Base-by-base conservation (phyloP, 164 flowering plant genomes). In the Annona squamosa region DNA sequence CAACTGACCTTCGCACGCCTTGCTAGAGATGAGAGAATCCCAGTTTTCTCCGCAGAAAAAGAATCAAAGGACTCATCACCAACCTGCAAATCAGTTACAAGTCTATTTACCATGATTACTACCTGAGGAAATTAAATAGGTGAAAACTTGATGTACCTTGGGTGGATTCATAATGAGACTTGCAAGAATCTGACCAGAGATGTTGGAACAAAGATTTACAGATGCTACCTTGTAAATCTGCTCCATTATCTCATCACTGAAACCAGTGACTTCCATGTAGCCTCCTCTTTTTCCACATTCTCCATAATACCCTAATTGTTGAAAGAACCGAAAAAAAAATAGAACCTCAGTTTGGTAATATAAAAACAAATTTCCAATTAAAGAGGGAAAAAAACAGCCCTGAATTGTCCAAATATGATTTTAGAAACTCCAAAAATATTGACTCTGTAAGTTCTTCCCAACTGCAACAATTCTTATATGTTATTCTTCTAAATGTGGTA, bases 281-380 rank as follows among this genome's bases (percentile, higher is more conserved):
- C 99, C 99, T 81, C 99, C 99, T 86, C 99, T 80, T 80, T 93
- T 96, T 70, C 99, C 98, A 80, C 99, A 96, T 74, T 96, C 99
- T 26, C 99, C 99, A 76, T 93, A 80, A 73, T 90, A 93, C 10
- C 99, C 98, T 96, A 74, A 65, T 46, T 76, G 48, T 68, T 47
- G 65, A 16, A 4, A 52, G 13, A 10, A 52, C 37, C 37, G 37
- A 26, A 0, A 26, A 26, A 26, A 26, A 26, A 52, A 13, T 16
- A 52, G 59, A 16, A 16, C 59, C 59, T 7, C 9, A 16, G 2
- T 52, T 52, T 52, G 9, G 59, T 16, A 52, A 52, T 7, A 52
- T 16, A 52, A 52, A 52, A 52, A 52, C 9, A 52, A 52, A 52
- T 4, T 16, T 12, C 59, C 10, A 2, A 52, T 5, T 52, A 16